Percentiles rank a stretch among this genome's conserved stretches.
phyloP scores from a whole-genome alignment of 2,329 filamentous ascomycete genomes.

The Cladosporium sp. region DNA sequence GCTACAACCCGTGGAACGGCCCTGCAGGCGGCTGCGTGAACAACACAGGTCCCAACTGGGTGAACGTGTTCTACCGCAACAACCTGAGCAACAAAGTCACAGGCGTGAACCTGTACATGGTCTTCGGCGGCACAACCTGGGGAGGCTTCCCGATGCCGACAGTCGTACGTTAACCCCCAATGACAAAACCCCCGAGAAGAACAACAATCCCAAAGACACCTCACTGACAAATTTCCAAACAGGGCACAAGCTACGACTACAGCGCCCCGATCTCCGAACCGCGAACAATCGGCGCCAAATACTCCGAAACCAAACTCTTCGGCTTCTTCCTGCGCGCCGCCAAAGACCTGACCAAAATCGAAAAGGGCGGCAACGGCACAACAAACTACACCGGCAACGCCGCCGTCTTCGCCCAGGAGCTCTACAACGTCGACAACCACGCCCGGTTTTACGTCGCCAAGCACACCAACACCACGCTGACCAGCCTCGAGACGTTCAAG shows the following conservation, averaged over 20 bases:
- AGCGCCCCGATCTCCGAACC: constrained; percentile 63
- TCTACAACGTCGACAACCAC: constrained; percentile 60
- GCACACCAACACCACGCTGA: constrained; percentile 57
- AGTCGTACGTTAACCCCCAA: background rate
- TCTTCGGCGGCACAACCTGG: constrained; percentile 67
- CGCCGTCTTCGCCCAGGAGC: constrained; percentile 55
- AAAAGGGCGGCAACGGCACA: constrained; percentile 53
- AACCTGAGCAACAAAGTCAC: constrained; percentile 62
- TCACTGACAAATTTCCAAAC: background rate
- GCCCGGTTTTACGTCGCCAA: constrained; percentile 62
- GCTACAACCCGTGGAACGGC: constrained; percentile 64
- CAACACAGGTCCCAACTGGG: constrained; percentile 61
- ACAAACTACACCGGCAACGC: constrained; percentile 53
- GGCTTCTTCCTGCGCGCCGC: constrained; percentile 62
- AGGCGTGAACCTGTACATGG: constrained; percentile 65
- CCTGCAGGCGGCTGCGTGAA: constrained; percentile 58
- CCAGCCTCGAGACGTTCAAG: constrained; percentile 55
- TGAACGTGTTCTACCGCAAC: constrained; percentile 65
- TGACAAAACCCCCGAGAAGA: background rate
- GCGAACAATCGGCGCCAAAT: constrained; percentile 60
- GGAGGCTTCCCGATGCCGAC: constrained; percentile 60
- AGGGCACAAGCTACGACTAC: constrained; percentile 64
- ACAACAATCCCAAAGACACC: background rate
- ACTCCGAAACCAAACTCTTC: constrained; percentile 64
- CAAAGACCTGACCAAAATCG: constrained; percentile 58